Evolutionary conservation across 2,329 filamentous ascomycete species (phyloP), one percentile per base, ranked within the genome.

Genomic region (Claviceps sp.): DNA sequence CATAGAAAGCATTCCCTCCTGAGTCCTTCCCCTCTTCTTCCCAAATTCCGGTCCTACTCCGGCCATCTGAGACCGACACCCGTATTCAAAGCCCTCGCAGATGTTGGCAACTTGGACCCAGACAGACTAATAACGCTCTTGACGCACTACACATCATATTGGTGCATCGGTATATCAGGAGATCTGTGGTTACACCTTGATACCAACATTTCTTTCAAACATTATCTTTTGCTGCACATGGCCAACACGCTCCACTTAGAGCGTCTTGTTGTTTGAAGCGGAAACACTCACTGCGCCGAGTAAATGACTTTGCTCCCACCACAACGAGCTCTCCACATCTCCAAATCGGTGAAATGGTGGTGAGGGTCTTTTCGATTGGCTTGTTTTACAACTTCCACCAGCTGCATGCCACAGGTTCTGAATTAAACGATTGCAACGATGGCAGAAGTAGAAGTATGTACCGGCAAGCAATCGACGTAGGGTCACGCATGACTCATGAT

Each of bases 21-120:
- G 6, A 18, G 18, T 20, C 4, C 26, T 26, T 30, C n/a, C 7
- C 26, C 43, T 45, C 20, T 24, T 16, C 20, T 44, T 24, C 22
- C 54, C 44, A 26, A 8, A 34, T 11, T 4, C 5, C 62, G 62
- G 62, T 61, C 57, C 59, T 64, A 57, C 61, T 62, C 58, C 62
- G 62, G 62, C 54, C 55, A 50, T 57, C 54, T 59, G 54, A 42
- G 51, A 47, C 49, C 55, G 46, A 53, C 49, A 49, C 47, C 55
- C 51, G 46, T 37, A 49, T 36, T 40, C 37, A 26, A 48, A 38
- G 38, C 38, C 38, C 60, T 65, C 60, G 59, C 58, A 56, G 55
- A 59, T 57, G 61, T 58, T 60, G 63, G 61, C 20, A 43, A 24
- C 6, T 24, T 16, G 16, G 18, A 20, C 40, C n/a, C 18, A 42